A percentile compares a stretch with the other conserved stretches of the same genome.
Evolutionary conservation across 805 yeast species (phyloP).

Genomic region (Starmerella stigmatis): DNA sequence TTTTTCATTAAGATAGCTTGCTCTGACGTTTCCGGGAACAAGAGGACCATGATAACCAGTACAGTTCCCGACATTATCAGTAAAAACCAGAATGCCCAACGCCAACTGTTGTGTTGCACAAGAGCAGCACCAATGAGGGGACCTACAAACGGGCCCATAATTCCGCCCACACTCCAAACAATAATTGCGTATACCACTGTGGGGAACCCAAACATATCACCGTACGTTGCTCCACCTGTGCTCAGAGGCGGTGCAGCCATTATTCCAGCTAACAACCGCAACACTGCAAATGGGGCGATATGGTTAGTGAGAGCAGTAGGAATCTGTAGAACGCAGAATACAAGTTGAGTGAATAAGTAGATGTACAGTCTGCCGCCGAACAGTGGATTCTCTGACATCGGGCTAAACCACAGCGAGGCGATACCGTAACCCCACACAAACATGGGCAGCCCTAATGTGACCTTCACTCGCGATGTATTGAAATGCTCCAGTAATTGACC

Average conservation of each 20-base stretch:
- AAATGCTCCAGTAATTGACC: conserved; percentile 35
- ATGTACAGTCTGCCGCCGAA: too few relatives aligned
- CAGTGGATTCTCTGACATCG: too few relatives aligned
- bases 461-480: conserved; percentile 34
- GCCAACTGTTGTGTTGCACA: conserved; percentile 39
- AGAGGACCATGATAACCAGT: conserved; percentile 31
- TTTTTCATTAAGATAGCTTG: conserved; percentile 39
- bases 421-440: conserved; percentile 53
- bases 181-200: too few relatives aligned
- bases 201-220: conserved; percentile 39
- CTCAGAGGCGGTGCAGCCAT: too few relatives aligned
- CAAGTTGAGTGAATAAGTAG: too few relatives aligned
- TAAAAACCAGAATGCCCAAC: conserved; percentile 47
- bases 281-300: too few relatives aligned
- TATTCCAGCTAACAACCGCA: too few relatives aligned
- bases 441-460: conserved; percentile 43
- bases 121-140: conserved; percentile 49
- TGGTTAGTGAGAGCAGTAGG: too few relatives aligned
- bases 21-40: conserved; percentile 43
- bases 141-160: conserved; percentile 46
- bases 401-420: too few relatives aligned
- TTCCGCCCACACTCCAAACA: conserved; percentile 44
- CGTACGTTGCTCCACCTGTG: too few relatives aligned
- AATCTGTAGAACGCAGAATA: too few relatives aligned
- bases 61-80: conserved; percentile 34